These are phyloP conservation scores for Blepharisma stoltei DNA, from an alignment of 73 alveolate species.

Conservation along the genomic window DNA sequence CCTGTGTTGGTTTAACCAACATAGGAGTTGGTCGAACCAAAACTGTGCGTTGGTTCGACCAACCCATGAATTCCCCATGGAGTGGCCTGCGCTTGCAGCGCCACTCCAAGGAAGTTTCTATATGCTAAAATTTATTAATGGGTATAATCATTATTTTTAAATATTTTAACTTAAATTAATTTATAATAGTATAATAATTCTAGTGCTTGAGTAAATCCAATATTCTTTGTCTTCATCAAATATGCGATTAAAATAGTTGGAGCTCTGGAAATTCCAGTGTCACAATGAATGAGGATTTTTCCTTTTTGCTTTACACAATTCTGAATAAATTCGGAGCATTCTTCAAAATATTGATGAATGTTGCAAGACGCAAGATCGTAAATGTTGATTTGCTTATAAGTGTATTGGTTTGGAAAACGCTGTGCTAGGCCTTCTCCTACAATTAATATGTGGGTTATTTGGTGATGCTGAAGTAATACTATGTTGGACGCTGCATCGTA, in stretches of 20 bases:
- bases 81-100: no score
- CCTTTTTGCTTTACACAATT: not conserved
- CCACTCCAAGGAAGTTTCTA: no score
- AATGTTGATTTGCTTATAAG: not conserved
- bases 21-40: no score
- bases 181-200: no score
- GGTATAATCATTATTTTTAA: no score
- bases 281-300: not conserved
- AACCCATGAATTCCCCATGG: no score
- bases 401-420: not conserved
- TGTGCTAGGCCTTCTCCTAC: not conserved
- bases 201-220: not conserved
- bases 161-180: no score
- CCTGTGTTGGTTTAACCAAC: no score
- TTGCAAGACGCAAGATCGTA: not conserved
- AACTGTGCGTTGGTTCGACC: no score
- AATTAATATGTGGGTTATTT: slow-evolving; percentile 10
- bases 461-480: not conserved
- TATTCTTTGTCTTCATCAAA: not conserved
- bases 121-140: no score
- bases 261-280: not conserved
- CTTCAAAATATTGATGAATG: not conserved
- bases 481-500: not conserved
- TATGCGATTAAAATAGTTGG: not conserved
- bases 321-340: not conserved